These are phyloP conservation scores for Aspergillus oerlinghausenensis DNA, from an alignment of 2,329 filamentous ascomycete genomes.

Conservation along the genomic window DNA sequence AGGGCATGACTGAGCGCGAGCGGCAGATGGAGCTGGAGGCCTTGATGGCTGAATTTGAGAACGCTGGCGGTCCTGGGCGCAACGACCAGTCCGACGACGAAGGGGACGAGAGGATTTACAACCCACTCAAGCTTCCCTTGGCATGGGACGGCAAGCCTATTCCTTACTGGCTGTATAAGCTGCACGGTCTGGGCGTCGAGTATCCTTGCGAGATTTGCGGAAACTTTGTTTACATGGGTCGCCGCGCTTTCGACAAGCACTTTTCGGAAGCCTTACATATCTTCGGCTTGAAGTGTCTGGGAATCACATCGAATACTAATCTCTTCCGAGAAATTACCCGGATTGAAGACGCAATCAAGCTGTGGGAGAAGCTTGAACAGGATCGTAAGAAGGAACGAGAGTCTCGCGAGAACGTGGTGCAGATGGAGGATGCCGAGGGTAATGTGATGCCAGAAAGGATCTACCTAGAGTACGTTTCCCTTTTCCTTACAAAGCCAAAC, in stretches of 20 bases:
- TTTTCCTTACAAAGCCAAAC: background rate
- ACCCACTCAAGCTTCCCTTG: constrained; percentile 89
- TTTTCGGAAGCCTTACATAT: constrained; percentile 93
- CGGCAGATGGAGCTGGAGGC: constrained; percentile 90
- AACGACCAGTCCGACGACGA: constrained; percentile 66
- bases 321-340: constrained; percentile 91
- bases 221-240: constrained; percentile 98
- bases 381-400: constrained; percentile 75
- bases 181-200: constrained; percentile 91
- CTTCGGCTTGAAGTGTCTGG: constrained; percentile 87
- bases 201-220: constrained; percentile 96
- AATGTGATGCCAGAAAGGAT: constrained; percentile 99
- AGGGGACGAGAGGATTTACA: constrained; percentile 87
- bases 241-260: constrained; percentile 95
- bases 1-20: constrained; percentile 96
- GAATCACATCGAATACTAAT: constrained; percentile 77
- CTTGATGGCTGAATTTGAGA: constrained; percentile 61
- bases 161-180: constrained; percentile 96
- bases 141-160: constrained; percentile 99
- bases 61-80: constrained; percentile 28
- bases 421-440: constrained; percentile 97
- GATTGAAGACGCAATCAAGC: constrained; percentile 79
- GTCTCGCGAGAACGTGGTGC: constrained; percentile 77
- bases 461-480: constrained; percentile 65
- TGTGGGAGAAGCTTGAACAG: constrained; percentile 90